A percentile compares a stretch with the other conserved stretches of the same genome.
phyloP scores from a whole-genome alignment of 768 basidiomycete species.

The Pluteus cervinus region DNA sequence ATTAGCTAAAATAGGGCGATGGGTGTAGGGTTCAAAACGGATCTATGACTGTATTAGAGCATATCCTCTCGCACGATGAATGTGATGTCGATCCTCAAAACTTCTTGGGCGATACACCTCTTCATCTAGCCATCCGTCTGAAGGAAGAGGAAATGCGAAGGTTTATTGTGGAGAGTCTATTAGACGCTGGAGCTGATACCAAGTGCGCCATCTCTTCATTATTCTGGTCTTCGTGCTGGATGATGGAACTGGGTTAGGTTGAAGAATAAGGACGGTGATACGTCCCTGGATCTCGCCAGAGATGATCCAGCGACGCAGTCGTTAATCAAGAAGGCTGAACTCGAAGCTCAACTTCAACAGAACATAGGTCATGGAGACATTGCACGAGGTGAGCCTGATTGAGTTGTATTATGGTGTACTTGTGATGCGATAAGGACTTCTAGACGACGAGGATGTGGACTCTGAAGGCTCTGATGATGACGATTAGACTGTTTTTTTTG shows the following conservation, averaged over 20 bases:
- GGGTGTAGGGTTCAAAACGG: slow-evolving; percentile 22
- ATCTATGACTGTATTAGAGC: slow-evolving; percentile 59
- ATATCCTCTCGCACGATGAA: slow-evolving; percentile 64
- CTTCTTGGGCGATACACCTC: slow-evolving; percentile 63
- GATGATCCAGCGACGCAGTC: slow-evolving; percentile 45
- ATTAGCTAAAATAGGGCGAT: neutral
- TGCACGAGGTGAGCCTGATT: slow-evolving; percentile 43
- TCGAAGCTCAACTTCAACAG: no score
- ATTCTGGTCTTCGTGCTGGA: slow-evolving; percentile 2
- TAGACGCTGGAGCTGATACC: slow-evolving; percentile 78
- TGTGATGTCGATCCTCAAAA: slow-evolving; percentile 83
- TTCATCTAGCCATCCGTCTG: slow-evolving; percentile 66
- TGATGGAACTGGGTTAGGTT: slow-evolving; percentile 39
- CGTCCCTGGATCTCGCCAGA: slow-evolving; percentile 44
- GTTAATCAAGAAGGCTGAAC: slow-evolving; percentile 50
- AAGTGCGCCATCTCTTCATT: slow-evolving; percentile 34
- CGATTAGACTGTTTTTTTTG: no score
- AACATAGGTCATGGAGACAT: slow-evolving; percentile 56
- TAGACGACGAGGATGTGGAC: slow-evolving; percentile 14
- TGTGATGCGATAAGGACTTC: no score
- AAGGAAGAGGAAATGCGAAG: slow-evolving; percentile 47
- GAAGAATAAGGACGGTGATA: slow-evolving; percentile 63
- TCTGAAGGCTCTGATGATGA: slow-evolving; percentile 20
- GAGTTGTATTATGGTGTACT: no score
- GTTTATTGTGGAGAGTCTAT: slow-evolving; percentile 52